Evolutionary conservation across 176 grass and related monocot genomes (phyloP), one percentile per base, ranked within the genome.

Genomic region (Paspalum vaginatum): DNA sequence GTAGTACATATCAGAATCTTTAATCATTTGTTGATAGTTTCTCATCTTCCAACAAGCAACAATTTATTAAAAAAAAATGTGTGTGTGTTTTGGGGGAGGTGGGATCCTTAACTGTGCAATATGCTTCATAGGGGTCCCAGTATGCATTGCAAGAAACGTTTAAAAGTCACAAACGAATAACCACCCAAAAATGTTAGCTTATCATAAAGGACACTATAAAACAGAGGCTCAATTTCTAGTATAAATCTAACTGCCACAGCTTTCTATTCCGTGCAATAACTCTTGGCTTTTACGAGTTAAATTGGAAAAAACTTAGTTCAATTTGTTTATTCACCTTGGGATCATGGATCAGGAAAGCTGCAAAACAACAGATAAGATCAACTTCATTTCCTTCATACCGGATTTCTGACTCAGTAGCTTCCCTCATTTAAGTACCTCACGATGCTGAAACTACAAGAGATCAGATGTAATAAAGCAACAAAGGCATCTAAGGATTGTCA

Each of bases 401-500:
- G 27, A 13, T 59, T 65, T 56, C 22, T 20, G 49, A 47, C 12
- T 50, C 16, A 38, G 40, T 13, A 17, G 8, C 22, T 81, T 79
- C 25, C 47, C 26, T 51, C 27, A 18, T 76, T 55, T 76, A 70
- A 71, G 65, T 54, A 71, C 62, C 14, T 55, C 44, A 32, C 9
- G 25, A 55, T 63, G 61, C 22, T 40, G 61, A 51, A 79, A 77
- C 44, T 60, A 53, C 52, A 86, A 73, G 24, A 52, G 42, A 74
- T 82, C 57, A 44, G 26, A 72, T 78, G 81, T 74, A 61, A 74
- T 49, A 49, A 57, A 72, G 78, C 64, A 81, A 48, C 40, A 72
- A 58, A 59, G 42, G 67, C 9, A 82, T 25, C 59, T 72, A 70
- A 65, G 15, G 75, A 80, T 71, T 81, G 37, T 77, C 24, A 41